A percentile compares a stretch with the other conserved stretches of the same genome.
phyloP scores from a whole-genome alignment of 1,284 basidiomycete genomes.

The Leccinum solheimii region DNA sequence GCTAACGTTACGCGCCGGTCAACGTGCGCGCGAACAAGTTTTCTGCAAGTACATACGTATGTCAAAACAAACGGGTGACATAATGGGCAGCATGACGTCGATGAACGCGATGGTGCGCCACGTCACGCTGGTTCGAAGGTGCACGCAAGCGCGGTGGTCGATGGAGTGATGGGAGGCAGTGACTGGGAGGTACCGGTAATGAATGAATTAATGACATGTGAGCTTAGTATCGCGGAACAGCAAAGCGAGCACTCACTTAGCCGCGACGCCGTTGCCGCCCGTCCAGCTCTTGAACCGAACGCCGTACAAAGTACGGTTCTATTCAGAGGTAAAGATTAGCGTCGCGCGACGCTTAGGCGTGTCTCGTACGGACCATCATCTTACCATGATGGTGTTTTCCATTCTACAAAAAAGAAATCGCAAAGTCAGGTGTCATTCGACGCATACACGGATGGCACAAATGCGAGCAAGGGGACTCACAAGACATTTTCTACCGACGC shows the following conservation, averaged over 20 bases:
- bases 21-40: no score
- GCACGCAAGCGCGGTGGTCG: neutral
- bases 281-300: slow-evolving; percentile 72
- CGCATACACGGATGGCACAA: neutral
- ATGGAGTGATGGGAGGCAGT: neutral
- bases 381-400: slow-evolving; percentile 38
- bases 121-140: slow-evolving; percentile 29
- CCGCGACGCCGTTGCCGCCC: slow-evolving; percentile 44
- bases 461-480: slow-evolving; percentile 15
- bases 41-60: no score
- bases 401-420: slow-evolving; percentile 27
- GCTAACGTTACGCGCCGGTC: slow-evolving; percentile 15
- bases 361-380: slow-evolving; percentile 3
- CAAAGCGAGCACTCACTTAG: slow-evolving; percentile 43
- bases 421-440: neutral
- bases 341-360: neutral
- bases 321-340: neutral
- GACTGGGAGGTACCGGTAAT: no score
- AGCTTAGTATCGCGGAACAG: neutral
- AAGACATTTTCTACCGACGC: slow-evolving; percentile 56
- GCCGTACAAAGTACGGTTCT: slow-evolving; percentile 44
- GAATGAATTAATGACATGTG: no score
- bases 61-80: no score
- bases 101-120: slow-evolving; percentile 57
- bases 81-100: slow-evolving; percentile 48